Percentiles rank a stretch among this genome's conserved stretches.
Conservation (phyloP, 441 rosid genomes). For the Eruca vesicaria region DNA sequence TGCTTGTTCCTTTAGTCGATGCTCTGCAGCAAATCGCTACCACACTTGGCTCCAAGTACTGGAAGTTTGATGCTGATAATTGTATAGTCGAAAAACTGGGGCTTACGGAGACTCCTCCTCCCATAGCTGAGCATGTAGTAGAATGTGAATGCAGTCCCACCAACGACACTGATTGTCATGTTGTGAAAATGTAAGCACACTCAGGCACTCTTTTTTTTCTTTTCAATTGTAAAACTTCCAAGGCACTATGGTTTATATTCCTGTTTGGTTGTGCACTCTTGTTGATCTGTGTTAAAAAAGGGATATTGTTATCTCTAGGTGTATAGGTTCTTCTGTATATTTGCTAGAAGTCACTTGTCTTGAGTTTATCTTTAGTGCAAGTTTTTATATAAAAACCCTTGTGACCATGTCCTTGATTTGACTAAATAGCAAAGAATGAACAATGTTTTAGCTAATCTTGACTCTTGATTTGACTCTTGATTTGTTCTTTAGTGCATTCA, state of each 20-base stretch:
- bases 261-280: not conserved
- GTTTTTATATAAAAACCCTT: not conserved
- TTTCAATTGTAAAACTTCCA: not conserved
- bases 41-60: constrained; percentile 53
- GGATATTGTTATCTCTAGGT: not conserved
- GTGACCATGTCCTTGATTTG: not conserved
- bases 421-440: not conserved
- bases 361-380: not conserved
- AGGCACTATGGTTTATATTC: not conserved
- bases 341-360: not conserved
- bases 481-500: constrained; percentile 51
- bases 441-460: not conserved
- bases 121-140: constrained; percentile 33
- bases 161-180: constrained; percentile 48
- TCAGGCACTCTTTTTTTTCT: not conserved
- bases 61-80: constrained; percentile 59
- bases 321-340: not conserved
- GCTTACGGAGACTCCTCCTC: constrained; percentile 41
- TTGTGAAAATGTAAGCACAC: constrained; percentile 47
- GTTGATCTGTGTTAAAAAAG: not conserved
- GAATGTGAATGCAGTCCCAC: constrained; percentile 51
- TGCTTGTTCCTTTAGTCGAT: constrained; percentile 46
- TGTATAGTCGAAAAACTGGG: constrained; percentile 53
- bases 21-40: constrained; percentile 53
- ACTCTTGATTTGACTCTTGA: not conserved